Evolutionary conservation across 495 filamentous ascomycete species (phyloP), one percentile per base, ranked within the genome.

Genomic region (Zalerion maritima): DNA sequence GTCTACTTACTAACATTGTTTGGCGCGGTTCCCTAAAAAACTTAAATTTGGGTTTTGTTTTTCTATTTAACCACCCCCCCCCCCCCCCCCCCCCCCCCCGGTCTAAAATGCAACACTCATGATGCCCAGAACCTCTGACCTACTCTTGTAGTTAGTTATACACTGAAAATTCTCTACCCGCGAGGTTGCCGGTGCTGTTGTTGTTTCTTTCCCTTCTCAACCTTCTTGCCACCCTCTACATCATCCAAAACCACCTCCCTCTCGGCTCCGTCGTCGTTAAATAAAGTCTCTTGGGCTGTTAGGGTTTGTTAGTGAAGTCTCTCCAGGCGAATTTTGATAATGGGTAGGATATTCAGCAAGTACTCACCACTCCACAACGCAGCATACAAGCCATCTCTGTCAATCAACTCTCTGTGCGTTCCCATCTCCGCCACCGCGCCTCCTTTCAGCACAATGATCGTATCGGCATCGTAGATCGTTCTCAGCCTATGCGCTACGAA

Each of bases 401-500:
- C 78, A 35, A 97, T 71, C 29, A 97, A 54, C 49, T 91, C 67
- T 19, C 72, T 65, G 47, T 97, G 89, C 8, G 80, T 91, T 0
- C 91, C 89, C 46, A 62, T 68, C 54, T 97, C 89, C 15, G 74
- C 81, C 22, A 94, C 83, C 7, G 62, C 54, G 0, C 89, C 89
- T 37, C 81, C 74, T 46, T 74, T 77, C 36, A 97, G 46, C 17
- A 96, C 91, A 38, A 97, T 83, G 43, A 97, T 97, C 55, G 75
- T 62, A 52, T 94, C 89, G 30, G 82, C 84, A 46, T 97, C 89
- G 40, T 75, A 93, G 42, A 97, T 92, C 1, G 89, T 96, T 19
- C 91, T 66, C 37, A 97, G 54, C 21, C 89, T 63, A 46, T 97
- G 89, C 16, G 89, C 89, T 6, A 97, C 77, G 40, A 96, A 96